Base-by-base conservation (phyloP, 2,329 filamentous ascomycete genomes). In the Ascochyta rabiei region DNA sequence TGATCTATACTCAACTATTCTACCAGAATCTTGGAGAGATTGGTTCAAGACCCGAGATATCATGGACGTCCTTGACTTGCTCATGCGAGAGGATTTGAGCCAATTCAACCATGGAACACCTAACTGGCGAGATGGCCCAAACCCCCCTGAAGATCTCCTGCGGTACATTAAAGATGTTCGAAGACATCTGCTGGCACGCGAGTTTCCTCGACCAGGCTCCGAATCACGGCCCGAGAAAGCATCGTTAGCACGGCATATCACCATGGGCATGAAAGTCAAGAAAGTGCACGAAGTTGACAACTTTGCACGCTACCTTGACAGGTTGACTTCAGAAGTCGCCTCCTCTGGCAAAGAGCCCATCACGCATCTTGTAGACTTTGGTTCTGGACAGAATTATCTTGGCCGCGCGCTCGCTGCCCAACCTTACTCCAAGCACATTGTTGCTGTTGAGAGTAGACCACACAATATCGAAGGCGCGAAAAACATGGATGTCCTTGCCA, bases 311-410 rank as follows among this genome's bases (percentile, higher is more conserved):
- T 98, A 93, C 67, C 85, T 98, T 47, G 84, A 91, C 48, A 81
- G 84, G 24, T 82, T 96, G 21, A 81, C 84, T 3, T 70, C 79
- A 2, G 77, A 84, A 1, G 82, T 88, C 37, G 61, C 61, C 37
- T 55, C 56, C 1, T 61, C 65, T 3, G 57, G 62, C 10, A 70
- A 49, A 64, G 75, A 52, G 8, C 69, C 72, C 6, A 87, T 97
- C 56, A 90, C 91, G 0, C 93, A 98, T 77, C 86, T 96, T 54
- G 88, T 98, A 43, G 95, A 99, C 76, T 96, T 98, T 75, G 95
- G 95, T 24, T 96, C 92, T 48, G 95, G 95, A 0, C 93, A 98
- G 74, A 98, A 97, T 70, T 99, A 99, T 69, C 86, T 99, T 3
- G 93, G 95, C 0, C 84, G 95, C 40, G 89, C 91, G 1, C 80